Evolutionary conservation across 164 flowering plant genomes (phyloP).

Genomic region (Aristolochia californica): DNA sequence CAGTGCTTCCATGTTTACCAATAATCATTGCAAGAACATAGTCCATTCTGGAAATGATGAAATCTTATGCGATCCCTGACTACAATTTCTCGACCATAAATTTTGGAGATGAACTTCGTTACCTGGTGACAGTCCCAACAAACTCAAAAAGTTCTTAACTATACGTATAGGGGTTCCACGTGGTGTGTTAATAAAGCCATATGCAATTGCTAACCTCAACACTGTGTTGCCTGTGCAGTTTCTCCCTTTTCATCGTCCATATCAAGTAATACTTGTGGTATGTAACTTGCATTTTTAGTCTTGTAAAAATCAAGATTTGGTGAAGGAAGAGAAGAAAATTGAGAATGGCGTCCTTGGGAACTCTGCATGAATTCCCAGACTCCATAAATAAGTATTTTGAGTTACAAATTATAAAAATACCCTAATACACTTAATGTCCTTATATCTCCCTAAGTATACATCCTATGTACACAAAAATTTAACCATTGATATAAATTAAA

Average conservation of each 20-base stretch:
- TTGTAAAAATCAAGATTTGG: no score
- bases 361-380: conserved; percentile 23
- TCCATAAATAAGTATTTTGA: conserved; percentile 34
- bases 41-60: conserved; percentile 47
- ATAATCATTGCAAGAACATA: conserved; percentile 41
- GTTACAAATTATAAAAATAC: no score
- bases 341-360: no score
- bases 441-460: no score
- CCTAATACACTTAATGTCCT: no score
- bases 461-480: no score
- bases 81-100: conserved; percentile 32
- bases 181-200: conserved; percentile 33
- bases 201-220: conserved; percentile 47
- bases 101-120: conserved; percentile 34
- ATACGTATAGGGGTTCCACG: conserved; percentile 33
- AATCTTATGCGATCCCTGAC: conserved; percentile 38
- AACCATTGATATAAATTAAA: no score
- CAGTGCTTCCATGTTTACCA: conserved; percentile 26
- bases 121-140: conserved; percentile 45
- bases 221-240: conserved; percentile 28
- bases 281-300: conserved; percentile 33
- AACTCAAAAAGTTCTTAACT: conserved; percentile 47
- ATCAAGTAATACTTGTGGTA: conserved; percentile 40
- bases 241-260: conserved; percentile 43
- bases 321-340: no score